These are phyloP conservation scores for Pythium rhizo-oryzae DNA, from an alignment of 352 stramenopile species.

Conservation along the genomic window DNA sequence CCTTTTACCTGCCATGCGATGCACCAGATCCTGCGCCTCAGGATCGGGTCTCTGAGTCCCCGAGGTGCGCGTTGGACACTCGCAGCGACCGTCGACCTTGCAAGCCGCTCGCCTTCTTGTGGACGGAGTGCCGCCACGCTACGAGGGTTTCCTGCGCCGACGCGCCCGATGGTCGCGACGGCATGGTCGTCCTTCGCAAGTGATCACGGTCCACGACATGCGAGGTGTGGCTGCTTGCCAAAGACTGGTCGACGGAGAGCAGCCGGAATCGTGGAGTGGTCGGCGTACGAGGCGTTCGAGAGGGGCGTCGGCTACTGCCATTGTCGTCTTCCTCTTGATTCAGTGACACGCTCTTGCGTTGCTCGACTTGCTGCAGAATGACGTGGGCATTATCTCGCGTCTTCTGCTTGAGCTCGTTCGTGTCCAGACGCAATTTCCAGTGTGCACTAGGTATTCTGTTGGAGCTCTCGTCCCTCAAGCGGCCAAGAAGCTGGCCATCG, in stretches of 20 bases:
- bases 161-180: background rate
- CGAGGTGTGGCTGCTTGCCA: background rate
- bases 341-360: constrained; percentile 1
- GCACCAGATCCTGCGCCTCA: background rate
- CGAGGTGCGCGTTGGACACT: background rate
- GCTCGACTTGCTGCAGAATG: constrained; percentile 24
- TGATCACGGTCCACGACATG: background rate
- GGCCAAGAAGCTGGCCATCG: constrained; percentile 35
- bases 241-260: background rate
- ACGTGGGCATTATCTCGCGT: constrained; percentile 14
- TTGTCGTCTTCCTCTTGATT: constrained; percentile 7
- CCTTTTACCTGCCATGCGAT: too few relatives aligned
- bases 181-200: background rate
- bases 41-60: background rate
- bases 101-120: background rate
- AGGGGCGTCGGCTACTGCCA: background rate
- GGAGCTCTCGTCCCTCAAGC: constrained; percentile 11
- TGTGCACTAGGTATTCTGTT: background rate
- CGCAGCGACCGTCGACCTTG: constrained; percentile 1
- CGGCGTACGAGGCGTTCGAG: background rate
- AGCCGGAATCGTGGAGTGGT: background rate
- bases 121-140: constrained; percentile 12
- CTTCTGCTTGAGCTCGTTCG: constrained; percentile 17
- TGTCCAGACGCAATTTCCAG: constrained; percentile 21
- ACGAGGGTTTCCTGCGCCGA: constrained; percentile 9